phyloP scores from a whole-genome alignment of 2,329 filamentous ascomycete genomes.

The Trichophyton benhamiae region DNA sequence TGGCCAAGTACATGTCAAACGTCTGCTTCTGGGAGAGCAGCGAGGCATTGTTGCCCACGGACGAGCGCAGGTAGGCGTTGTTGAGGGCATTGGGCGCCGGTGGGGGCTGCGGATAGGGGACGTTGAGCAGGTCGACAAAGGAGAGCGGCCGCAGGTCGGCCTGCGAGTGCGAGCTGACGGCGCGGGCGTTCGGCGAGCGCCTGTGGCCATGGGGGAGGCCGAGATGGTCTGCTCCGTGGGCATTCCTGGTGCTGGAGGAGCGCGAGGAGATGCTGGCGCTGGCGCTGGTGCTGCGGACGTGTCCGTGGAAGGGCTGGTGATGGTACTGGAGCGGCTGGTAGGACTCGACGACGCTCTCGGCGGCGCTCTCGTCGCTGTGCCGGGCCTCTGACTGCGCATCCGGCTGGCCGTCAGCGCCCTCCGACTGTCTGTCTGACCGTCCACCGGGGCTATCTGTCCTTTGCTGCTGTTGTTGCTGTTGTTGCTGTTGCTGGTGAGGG shows the following conservation, averaged over 20 bases:
- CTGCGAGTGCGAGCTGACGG: constrained; percentile 38
- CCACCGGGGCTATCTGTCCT: background rate
- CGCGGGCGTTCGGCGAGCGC: constrained; percentile 39
- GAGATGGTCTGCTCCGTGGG: constrained; percentile 37
- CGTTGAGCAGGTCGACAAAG: constrained; percentile 50
- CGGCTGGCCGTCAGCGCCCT: constrained; percentile 3
- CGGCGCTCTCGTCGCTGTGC: constrained; percentile 7
- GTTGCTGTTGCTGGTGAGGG: constrained; percentile 4
- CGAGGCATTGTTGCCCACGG: constrained; percentile 79
- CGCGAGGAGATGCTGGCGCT: constrained; percentile 22
- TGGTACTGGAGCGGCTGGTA: constrained; percentile 41
- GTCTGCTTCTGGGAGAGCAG: constrained; percentile 86
- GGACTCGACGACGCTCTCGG: constrained; percentile 4
- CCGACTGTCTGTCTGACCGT: background rate
- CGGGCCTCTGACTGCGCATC: constrained; percentile 5
- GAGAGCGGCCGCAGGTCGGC: constrained; percentile 46
- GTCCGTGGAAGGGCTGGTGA: constrained; percentile 37
- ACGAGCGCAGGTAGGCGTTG: constrained; percentile 66
- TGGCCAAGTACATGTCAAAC: constrained; percentile 91
- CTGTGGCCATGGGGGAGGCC: constrained; percentile 48
- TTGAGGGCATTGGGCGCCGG: constrained; percentile 55
- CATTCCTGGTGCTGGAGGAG: constrained; percentile 8
- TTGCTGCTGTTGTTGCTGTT: background rate
- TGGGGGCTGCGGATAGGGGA: constrained; percentile 68
- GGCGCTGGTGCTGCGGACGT: constrained; percentile 17